A percentile compares a stretch with the other conserved stretches of the same genome.
Evolutionary conservation across 441 rosid species (phyloP).

Genomic region (Euphorbia corollata): DNA sequence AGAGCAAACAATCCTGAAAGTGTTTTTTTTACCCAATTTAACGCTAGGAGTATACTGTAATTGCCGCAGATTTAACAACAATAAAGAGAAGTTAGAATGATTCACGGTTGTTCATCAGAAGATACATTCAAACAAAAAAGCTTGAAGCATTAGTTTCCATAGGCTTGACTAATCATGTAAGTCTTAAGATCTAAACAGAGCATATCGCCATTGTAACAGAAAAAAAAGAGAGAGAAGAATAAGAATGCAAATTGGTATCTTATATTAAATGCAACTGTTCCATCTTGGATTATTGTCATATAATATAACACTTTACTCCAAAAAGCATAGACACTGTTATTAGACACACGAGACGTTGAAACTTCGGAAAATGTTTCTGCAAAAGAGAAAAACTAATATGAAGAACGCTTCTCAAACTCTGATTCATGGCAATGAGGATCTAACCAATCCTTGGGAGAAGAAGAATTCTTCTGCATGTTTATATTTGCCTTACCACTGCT

Average conservation of each 20-base stretch:
- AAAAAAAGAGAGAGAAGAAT: no score
- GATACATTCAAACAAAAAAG: no score
- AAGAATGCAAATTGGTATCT: neutral
- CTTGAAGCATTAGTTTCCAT: no score
- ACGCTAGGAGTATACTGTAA: no score
- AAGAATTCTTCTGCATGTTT: conserved; percentile 37
- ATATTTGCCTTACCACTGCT: conserved; percentile 33
- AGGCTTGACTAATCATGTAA: no score
- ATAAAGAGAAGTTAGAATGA: no score
- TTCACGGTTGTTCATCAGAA: no score
- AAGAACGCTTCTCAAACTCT: conserved; percentile 55
- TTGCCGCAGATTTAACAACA: no score
- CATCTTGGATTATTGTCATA: conserved; percentile 20
- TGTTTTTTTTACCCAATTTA: no score
- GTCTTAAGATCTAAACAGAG: no score
- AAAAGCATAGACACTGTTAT: conserved; percentile 5
- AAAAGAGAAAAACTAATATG: conserved; percentile 27
- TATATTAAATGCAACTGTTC: conserved; percentile 1
- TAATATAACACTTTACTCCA: conserved; percentile 16
- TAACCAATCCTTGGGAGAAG: conserved; percentile 69
- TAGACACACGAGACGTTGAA: conserved; percentile 16
- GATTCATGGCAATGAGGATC: conserved; percentile 89
- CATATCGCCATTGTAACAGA: no score
- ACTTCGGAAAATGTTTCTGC: neutral
- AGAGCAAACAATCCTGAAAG: no score